Evolutionary conservation across 2,329 filamentous ascomycete genomes (phyloP), one percentile per base, ranked within the genome.

Genomic region (Colletotrichum liriopes): DNA sequence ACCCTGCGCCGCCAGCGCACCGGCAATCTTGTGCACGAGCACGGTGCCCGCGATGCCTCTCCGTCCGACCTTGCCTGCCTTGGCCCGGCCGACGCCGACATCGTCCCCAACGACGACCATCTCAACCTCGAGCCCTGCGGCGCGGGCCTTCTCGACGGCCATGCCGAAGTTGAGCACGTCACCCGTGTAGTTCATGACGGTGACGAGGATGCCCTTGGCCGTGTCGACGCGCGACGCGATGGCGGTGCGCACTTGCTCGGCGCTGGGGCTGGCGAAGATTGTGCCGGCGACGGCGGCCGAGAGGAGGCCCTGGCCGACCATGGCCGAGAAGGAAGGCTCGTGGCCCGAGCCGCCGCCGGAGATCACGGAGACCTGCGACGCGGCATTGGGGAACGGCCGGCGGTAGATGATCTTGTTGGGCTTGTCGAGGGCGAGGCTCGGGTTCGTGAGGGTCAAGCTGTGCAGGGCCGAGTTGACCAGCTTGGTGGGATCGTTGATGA

Each of bases 71-170:
- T 98, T 98, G n/a, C 96, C 95, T 14, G 93, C 92, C 79, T 92
- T 92, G 64, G 85, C 87, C 71, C 94, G 87, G 1, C 95, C 95
- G 56, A 98, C 95, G 54, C 95, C 95, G 3, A 95, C 95, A 81
- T 98, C 96, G 78, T 98, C 96, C 7, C 92, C 94, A 9, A 98
- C 94, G 11, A 97, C 93, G 12, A 97, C 91, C 93, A 98, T 97
- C 80, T 97, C 93, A 0, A 94, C 93, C 23, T 91, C 84, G 32
- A 94, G 83, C 0, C 94, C 95, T 0, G 91, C 90, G 1, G 94
- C 94, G 71, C 93, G 92, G 20, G 95, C 95, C 85, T 98, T 98
- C 82, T 98, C 96, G 11, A 96, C 94, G 0, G 93, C 95, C 89
- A 98, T 93, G 67, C 95, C 95, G 79, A 98, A 98, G 84, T 98